Conservation (phyloP, 352 stramenopile genomes). For the Thalassiosira hispida region DNA sequence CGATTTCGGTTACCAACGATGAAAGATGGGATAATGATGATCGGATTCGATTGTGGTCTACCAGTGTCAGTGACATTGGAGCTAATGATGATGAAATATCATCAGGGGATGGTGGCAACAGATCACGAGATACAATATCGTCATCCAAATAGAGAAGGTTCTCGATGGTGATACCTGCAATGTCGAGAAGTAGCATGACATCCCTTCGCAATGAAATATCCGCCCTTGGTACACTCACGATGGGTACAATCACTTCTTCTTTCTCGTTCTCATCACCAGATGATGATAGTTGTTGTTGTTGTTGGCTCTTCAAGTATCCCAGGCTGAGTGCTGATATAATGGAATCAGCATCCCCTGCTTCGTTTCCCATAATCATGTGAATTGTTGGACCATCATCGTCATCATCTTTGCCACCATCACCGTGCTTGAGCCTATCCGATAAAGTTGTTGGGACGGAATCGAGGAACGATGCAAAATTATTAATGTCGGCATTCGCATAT, state of each 20-base stretch:
- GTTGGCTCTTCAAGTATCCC: slow-evolving; percentile 49
- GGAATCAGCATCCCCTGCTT: slow-evolving; percentile 80
- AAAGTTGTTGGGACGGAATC: not conserved
- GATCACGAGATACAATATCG: slow-evolving; percentile 17
- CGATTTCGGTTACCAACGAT: slow-evolving; percentile 61
- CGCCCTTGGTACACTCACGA: slow-evolving; percentile 62
- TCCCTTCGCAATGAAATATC: slow-evolving; percentile 72
- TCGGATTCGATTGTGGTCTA: slow-evolving; percentile 76
- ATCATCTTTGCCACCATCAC: not conserved
- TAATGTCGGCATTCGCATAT: not conserved
- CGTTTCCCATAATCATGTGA: slow-evolving; percentile 71
- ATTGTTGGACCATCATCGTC: slow-evolving; percentile 2
- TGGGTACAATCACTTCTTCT: slow-evolving; percentile 30
- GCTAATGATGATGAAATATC: not conserved
- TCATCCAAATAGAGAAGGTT: slow-evolving; percentile 63
- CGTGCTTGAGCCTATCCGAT: not conserved
- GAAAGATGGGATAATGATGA: slow-evolving; percentile 38
- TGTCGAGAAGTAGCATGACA: slow-evolving; percentile 61
- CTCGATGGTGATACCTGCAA: slow-evolving; percentile 55
- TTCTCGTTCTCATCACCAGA: not conserved
- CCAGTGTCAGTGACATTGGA: slow-evolving; percentile 55
- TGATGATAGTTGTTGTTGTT: slow-evolving; percentile 17
- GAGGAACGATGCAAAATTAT: slow-evolving; percentile 10
- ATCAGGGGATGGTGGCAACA: slow-evolving; percentile 2
- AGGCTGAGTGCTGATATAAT: slow-evolving; percentile 70